Evolutionary conservation across 148 eudicot species (phyloP).

Genomic region (Cornus kousa): DNA sequence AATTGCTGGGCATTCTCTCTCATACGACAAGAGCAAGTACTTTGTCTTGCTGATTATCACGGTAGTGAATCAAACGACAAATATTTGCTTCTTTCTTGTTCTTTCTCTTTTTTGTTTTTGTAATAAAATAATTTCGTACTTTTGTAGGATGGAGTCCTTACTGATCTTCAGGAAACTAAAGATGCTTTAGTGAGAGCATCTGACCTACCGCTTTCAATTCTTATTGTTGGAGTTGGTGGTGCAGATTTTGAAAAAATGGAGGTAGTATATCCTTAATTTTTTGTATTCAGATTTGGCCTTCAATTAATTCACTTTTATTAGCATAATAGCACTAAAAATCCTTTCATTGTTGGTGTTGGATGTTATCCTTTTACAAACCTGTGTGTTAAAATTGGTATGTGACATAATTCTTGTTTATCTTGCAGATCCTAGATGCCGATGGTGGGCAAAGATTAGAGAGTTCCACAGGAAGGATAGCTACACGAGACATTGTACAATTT

Average conservation of each 20-base stretch:
- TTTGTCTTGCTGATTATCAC: constrained; percentile 77
- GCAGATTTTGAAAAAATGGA: constrained; percentile 66
- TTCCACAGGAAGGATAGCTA: constrained; percentile 32
- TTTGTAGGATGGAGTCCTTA: constrained; percentile 79
- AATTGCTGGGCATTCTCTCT: constrained; percentile 58
- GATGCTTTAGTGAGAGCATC: constrained; percentile 74
- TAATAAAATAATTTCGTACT: neutral
- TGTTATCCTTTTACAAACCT: no score
- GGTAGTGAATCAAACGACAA: constrained; percentile 33
- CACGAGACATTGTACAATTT: constrained; percentile 58
- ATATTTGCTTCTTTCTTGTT: constrained; percentile 40
- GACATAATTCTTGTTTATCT: no score
- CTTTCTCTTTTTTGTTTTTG: neutral
- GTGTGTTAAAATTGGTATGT: no score
- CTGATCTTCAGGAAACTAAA: constrained; percentile 86
- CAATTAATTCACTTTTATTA: no score
- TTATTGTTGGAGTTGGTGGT: no score
- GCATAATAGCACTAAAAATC: no score
- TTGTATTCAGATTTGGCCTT: neutral
- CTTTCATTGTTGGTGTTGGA: no score
- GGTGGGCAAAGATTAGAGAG: constrained; percentile 68
- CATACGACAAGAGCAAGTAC: constrained; percentile 44
- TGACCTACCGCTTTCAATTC: constrained; percentile 48
- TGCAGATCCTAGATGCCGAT: constrained; percentile 88
- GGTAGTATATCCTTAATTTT: constrained; percentile 31